These are phyloP conservation scores for Phaeotremella fagi DNA, from an alignment of 768 basidiomycete species.

Conservation along the genomic window DNA sequence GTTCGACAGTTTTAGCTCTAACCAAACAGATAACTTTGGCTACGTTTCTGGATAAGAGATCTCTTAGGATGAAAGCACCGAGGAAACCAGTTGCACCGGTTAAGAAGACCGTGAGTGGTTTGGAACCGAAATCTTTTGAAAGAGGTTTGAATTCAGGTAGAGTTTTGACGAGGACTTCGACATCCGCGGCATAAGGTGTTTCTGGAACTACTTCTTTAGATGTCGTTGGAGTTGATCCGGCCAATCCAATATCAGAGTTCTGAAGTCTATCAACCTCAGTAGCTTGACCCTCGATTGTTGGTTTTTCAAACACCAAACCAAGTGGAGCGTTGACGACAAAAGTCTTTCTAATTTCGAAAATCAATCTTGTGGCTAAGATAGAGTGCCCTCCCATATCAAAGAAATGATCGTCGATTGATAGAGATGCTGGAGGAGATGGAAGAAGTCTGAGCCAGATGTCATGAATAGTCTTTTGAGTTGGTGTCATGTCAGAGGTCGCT, in stretches of 20 bases:
- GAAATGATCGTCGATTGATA: slow-evolving; percentile 89
- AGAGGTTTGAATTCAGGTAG: slow-evolving; percentile 63
- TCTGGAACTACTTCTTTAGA: slow-evolving; percentile 34
- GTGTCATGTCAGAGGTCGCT: slow-evolving; percentile 52
- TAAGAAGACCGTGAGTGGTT: slow-evolving; percentile 73
- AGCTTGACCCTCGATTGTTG: slow-evolving; percentile 75
- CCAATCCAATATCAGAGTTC: slow-evolving; percentile 74
- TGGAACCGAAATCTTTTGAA: slow-evolving; percentile 56
- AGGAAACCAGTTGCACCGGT: slow-evolving; percentile 97
- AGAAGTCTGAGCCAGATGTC: slow-evolving; percentile 80
- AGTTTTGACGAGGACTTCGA: slow-evolving; percentile 58
- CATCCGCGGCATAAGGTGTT: slow-evolving; percentile 76
- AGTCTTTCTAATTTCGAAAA: slow-evolving; percentile 89
- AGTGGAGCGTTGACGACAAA: slow-evolving; percentile 89
- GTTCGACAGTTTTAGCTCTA: slow-evolving; percentile 61
- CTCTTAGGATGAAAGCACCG: slow-evolving; percentile 81
- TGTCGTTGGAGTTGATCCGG: slow-evolving; percentile 31
- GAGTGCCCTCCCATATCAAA: slow-evolving; percentile 98
- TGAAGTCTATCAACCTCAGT: slow-evolving; percentile 68
- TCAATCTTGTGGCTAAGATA: slow-evolving; percentile 91
- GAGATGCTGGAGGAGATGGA: slow-evolving; percentile 67
- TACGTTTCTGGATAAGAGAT: slow-evolving; percentile 67
- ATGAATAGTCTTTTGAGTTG: slow-evolving; percentile 75
- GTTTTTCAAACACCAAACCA: slow-evolving; percentile 83
- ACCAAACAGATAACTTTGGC: slow-evolving; percentile 89